phyloP scores from a whole-genome alignment of 2,329 filamentous ascomycete species.

The Alternaria angustiovoidea region DNA sequence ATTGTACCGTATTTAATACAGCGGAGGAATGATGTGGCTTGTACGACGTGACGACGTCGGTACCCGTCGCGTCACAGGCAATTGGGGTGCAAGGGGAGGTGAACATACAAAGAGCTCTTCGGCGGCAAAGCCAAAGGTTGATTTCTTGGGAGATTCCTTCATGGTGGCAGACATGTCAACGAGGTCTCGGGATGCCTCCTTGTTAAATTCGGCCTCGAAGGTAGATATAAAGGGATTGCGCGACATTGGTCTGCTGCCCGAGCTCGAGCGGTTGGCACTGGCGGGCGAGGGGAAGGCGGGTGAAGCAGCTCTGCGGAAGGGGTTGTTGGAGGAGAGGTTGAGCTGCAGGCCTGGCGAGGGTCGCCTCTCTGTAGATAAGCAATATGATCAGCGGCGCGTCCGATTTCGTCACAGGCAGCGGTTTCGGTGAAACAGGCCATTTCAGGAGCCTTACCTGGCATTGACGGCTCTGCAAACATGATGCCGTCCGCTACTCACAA shows the following conservation, averaged over 20 bases:
- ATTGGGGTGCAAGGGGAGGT: slow-evolving; percentile 19
- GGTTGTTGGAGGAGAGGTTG: slow-evolving; percentile 78
- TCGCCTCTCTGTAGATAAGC: slow-evolving; percentile 52
- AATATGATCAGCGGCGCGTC: slow-evolving; percentile 35
- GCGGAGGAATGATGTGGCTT: slow-evolving; percentile 14
- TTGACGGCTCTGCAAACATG: slow-evolving; percentile 53
- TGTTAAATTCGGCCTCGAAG: slow-evolving; percentile 54
- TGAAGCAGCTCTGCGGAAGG: slow-evolving; percentile 75
- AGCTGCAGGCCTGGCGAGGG: slow-evolving; percentile 66
- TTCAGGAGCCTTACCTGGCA: slow-evolving; percentile 51
- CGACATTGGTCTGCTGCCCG: slow-evolving; percentile 73
- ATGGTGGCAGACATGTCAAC: slow-evolving; percentile 50
- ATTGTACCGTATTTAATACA: slow-evolving; percentile 1
- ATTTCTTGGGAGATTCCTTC: slow-evolving; percentile 55
- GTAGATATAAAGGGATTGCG: slow-evolving; percentile 79
- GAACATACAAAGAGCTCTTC: slow-evolving; percentile 80
- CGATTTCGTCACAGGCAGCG: slow-evolving; percentile 42
- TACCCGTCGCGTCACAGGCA: slow-evolving; percentile 18
- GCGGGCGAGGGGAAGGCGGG: slow-evolving; percentile 52
- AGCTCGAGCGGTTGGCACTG: slow-evolving; percentile 51
- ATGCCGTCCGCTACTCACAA: slow-evolving; percentile 44
- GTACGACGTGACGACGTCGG: slow-evolving; percentile 28
- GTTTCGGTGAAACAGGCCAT: slow-evolving; percentile 46
- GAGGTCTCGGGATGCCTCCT: slow-evolving; percentile 43
- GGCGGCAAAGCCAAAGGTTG: slow-evolving; percentile 60